Evolutionary conservation across 2,329 filamentous ascomycete genomes (phyloP).

Genomic region (Stenocarpella maydis): DNA sequence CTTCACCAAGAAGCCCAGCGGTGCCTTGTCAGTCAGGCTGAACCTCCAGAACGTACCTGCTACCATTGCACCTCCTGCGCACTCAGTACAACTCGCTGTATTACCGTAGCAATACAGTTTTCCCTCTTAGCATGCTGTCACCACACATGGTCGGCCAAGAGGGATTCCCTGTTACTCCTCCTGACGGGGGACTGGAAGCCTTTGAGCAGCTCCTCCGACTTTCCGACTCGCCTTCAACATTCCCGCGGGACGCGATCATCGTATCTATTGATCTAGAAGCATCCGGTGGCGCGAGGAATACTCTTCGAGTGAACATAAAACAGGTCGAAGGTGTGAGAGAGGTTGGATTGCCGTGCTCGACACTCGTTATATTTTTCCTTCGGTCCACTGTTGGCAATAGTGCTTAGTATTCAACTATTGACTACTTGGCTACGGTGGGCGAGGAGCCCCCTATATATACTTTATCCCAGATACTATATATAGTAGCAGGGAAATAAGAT

Average conservation of each 20-base stretch:
- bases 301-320: conserved; percentile 9
- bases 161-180: background rate
- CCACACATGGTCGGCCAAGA: background rate
- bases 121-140: background rate
- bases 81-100: background rate
- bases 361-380: conserved; percentile 1
- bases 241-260: background rate
- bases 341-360: conserved; percentile 19
- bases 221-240: background rate
- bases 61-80: too few relatives aligned
- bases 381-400: too few relatives aligned
- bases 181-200: conserved; percentile 18
- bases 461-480: too few relatives aligned
- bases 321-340: conserved; percentile 12
- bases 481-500: too few relatives aligned
- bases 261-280: conserved; percentile 25
- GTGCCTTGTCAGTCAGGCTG: too few relatives aligned
- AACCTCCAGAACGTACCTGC: too few relatives aligned
- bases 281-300: conserved; percentile 7
- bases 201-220: conserved; percentile 4
- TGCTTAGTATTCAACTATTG: too few relatives aligned
- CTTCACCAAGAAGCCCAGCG: too few relatives aligned
- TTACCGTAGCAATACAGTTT: background rate
- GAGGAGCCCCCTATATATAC: too few relatives aligned
- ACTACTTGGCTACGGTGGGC: too few relatives aligned